Evolutionary conservation across 2,329 filamentous ascomycete genomes (phyloP).

Genomic region (Beauveria medogensis): DNA sequence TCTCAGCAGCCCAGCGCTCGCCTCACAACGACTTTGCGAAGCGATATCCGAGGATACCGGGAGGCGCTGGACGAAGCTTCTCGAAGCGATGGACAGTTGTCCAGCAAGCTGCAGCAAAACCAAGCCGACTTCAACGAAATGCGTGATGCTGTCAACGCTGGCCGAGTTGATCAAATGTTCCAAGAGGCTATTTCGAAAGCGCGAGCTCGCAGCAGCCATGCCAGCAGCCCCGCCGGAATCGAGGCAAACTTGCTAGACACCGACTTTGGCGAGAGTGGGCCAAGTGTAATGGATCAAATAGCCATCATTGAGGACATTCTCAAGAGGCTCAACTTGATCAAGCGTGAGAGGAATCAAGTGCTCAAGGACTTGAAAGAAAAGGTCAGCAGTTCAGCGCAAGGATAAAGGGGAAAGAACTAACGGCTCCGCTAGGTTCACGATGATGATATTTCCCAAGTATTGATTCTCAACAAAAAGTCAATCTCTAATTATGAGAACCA

Average conservation of each 20-base stretch:
- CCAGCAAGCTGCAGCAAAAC: slow-evolving; percentile 75
- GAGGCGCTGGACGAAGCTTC: slow-evolving; percentile 85
- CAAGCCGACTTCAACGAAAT: slow-evolving; percentile 91
- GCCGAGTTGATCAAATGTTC: slow-evolving; percentile 82
- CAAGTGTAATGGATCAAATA: slow-evolving; percentile 85
- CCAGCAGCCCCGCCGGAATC: slow-evolving; percentile 48
- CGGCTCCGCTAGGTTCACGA: slow-evolving; percentile 64
- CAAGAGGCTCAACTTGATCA: slow-evolving; percentile 85
- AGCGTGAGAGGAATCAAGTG: slow-evolving; percentile 83
- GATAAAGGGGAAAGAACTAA: background rate
- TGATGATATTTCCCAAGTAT: slow-evolving; percentile 93
- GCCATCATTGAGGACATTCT: slow-evolving; percentile 79
- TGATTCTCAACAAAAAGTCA: slow-evolving; percentile 96
- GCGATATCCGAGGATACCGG: slow-evolving; percentile 79
- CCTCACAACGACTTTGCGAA: slow-evolving; percentile 77
- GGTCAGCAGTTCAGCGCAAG: slow-evolving; percentile 43
- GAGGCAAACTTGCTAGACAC: slow-evolving; percentile 84
- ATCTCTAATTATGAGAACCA: slow-evolving; percentile 87
- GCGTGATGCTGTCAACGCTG: slow-evolving; percentile 77
- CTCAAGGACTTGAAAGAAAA: slow-evolving; percentile 97
- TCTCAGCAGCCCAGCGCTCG: slow-evolving; percentile 91
- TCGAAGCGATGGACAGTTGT: slow-evolving; percentile 76
- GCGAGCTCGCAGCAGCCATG: slow-evolving; percentile 55
- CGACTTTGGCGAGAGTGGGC: slow-evolving; percentile 73
- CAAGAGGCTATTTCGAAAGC: slow-evolving; percentile 78